A percentile compares a stretch with the other conserved stretches of the same genome.
Evolutionary conservation across 768 basidiomycete genomes (phyloP).

Genomic region (Cystofilobasidium bisporidii): DNA sequence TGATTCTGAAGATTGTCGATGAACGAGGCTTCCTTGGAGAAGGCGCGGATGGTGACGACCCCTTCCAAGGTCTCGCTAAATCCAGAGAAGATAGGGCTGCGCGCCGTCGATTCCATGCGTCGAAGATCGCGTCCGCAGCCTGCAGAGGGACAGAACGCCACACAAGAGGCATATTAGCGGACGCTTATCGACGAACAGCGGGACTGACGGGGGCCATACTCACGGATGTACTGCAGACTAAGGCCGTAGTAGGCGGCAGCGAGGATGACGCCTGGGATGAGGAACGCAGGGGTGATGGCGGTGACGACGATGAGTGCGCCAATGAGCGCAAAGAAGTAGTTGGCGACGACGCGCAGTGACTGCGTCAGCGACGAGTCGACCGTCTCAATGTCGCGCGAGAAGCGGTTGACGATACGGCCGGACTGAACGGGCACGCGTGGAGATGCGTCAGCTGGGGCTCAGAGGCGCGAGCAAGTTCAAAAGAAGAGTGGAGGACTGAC

Average conservation of each 20-base stretch:
- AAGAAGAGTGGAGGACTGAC: slow-evolving; percentile 38
- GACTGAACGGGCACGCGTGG: neutral
- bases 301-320: slow-evolving; percentile 55
- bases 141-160: slow-evolving; percentile 39
- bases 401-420: slow-evolving; percentile 23
- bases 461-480: neutral
- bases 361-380: slow-evolving; percentile 60
- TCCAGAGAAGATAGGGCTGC: slow-evolving; percentile 73
- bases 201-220: neutral
- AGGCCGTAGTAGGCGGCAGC: slow-evolving; percentile 63
- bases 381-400: slow-evolving; percentile 63
- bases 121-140: slow-evolving; percentile 67
- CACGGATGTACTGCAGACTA: slow-evolving; percentile 42
- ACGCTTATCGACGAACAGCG: too few species aligned
- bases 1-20: slow-evolving; percentile 62
- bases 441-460: neutral
- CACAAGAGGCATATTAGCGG: too few species aligned
- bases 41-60: slow-evolving; percentile 86
- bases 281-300: slow-evolving; percentile 68
- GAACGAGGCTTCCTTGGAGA: slow-evolving; percentile 70
- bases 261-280: slow-evolving; percentile 64
- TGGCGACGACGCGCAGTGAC: slow-evolving; percentile 56
- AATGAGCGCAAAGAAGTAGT: slow-evolving; percentile 64
- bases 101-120: slow-evolving; percentile 80
- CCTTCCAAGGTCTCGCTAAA: slow-evolving; percentile 58